phyloP scores from a whole-genome alignment of 805 yeast species.

The Candida verbasci region DNA sequence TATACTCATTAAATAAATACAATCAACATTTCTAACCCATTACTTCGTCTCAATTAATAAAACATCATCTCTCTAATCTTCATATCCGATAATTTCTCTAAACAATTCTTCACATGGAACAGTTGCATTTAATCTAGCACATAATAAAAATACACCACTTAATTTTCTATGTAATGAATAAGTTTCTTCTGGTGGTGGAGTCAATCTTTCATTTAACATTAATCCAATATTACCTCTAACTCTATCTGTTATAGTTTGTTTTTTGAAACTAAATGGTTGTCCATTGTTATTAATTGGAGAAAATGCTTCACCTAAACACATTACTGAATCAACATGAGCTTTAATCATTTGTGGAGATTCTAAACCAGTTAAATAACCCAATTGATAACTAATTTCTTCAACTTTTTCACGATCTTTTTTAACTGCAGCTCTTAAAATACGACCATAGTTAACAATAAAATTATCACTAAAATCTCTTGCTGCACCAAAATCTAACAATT shows the following conservation, averaged over 20 bases:
- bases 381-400: conserved; percentile 57
- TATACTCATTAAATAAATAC: no score
- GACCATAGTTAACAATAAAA: conserved; percentile 67
- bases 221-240: conserved; percentile 82
- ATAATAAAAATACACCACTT: conserved; percentile 87
- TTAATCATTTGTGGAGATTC: conserved; percentile 84
- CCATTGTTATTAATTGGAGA: conserved; percentile 47
- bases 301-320: conserved; percentile 93
- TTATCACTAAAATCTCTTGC: conserved; percentile 70
- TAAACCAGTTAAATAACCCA: conserved; percentile 89
- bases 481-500: conserved; percentile 93
- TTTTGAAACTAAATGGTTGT: conserved; percentile 60
- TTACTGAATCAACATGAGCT: conserved; percentile 88
- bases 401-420: conserved; percentile 60
- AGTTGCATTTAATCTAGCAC: conserved; percentile 78
- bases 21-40: no score
- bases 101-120: conserved; percentile 81
- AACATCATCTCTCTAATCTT: conserved; percentile 8
- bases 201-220: conserved; percentile 85
- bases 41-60: no score
- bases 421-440: conserved; percentile 71
- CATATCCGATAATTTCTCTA: conserved; percentile 64
- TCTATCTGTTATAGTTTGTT: conserved; percentile 91
- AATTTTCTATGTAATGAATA: conserved; percentile 93
- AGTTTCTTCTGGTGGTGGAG: conserved; percentile 98